A percentile compares a stretch with the other conserved stretches of the same genome.
Conservation (phyloP, 129 eudicot genomes). For the Silybum marianum region DNA sequence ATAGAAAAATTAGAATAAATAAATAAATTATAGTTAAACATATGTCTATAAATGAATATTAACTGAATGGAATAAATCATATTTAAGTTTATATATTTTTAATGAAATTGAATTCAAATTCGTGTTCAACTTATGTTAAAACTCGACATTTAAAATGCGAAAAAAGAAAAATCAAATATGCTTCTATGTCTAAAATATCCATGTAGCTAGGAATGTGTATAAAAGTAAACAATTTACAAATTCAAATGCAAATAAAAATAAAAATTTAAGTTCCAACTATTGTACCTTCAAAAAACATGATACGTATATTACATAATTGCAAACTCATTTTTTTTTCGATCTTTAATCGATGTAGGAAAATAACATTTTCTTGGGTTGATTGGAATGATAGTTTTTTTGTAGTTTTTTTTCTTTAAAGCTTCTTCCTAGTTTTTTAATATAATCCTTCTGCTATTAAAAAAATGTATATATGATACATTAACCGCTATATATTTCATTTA, state of each 20-base stretch:
- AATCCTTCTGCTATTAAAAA: too few species aligned
- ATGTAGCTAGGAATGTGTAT: not conserved
- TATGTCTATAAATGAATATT: not conserved
- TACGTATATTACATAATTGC: too few species aligned
- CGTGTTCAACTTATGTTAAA: not conserved
- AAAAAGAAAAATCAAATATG: not conserved
- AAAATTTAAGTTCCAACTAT: not conserved
- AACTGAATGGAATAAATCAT: not conserved
- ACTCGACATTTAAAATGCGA: not conserved
- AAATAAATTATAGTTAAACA: too few species aligned
- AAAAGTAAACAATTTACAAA: not conserved
- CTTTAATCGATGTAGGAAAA: too few species aligned
- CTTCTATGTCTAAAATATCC: not conserved
- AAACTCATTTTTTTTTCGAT: too few species aligned
- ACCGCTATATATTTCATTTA: not conserved
- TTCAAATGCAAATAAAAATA: not conserved
- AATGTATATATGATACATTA: not conserved
- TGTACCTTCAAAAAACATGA: too few species aligned
- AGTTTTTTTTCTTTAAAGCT: too few species aligned
- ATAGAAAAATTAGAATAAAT: not conserved
- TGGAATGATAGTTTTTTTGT: too few species aligned
- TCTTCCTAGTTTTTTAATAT: too few species aligned
- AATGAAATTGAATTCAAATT: not conserved
- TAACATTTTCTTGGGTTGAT: too few species aligned
- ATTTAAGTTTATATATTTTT: not conserved